phyloP scores from a whole-genome alignment of 140 eudicot genomes.

The Eryngium alpinum region DNA sequence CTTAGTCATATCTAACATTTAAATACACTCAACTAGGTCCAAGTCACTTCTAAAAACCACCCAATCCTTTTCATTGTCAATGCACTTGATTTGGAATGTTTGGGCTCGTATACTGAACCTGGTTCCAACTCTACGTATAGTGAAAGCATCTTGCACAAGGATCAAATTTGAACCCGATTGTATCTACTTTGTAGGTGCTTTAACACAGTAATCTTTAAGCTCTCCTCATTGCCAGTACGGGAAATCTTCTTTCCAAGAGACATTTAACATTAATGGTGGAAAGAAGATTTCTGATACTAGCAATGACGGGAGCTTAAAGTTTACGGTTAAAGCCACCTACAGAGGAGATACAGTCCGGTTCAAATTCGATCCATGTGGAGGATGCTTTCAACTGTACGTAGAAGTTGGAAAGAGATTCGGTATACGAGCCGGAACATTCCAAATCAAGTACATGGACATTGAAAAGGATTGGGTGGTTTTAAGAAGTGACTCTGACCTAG shows the following conservation, averaged over 20 bases:
- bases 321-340: constrained; percentile 65
- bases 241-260: too few relatives aligned
- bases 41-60: constrained; percentile 72
- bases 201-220: constrained; percentile 51
- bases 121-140: constrained; percentile 74
- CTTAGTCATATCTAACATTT: constrained; percentile 63
- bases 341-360: constrained; percentile 69
- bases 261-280: too few relatives aligned
- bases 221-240: too few relatives aligned
- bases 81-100: constrained; percentile 74
- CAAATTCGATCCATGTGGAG: constrained; percentile 57
- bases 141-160: constrained; percentile 56
- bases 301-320: constrained; percentile 41
- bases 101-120: constrained; percentile 65
- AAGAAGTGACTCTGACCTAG: constrained; percentile 68
- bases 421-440: constrained; percentile 59
- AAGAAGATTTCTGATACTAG: too few relatives aligned
- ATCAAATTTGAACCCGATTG: constrained; percentile 71
- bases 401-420: constrained; percentile 80
- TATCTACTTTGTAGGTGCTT: constrained; percentile 72
- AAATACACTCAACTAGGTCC: constrained; percentile 74
- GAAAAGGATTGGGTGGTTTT: constrained; percentile 92
- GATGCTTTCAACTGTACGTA: constrained; percentile 68
- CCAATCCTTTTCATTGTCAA: constrained; percentile 91
- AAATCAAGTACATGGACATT: constrained; percentile 77